Evolutionary conservation across 1,139 yeast species (phyloP).

Genomic region (Geotrichum bryndzae): DNA sequence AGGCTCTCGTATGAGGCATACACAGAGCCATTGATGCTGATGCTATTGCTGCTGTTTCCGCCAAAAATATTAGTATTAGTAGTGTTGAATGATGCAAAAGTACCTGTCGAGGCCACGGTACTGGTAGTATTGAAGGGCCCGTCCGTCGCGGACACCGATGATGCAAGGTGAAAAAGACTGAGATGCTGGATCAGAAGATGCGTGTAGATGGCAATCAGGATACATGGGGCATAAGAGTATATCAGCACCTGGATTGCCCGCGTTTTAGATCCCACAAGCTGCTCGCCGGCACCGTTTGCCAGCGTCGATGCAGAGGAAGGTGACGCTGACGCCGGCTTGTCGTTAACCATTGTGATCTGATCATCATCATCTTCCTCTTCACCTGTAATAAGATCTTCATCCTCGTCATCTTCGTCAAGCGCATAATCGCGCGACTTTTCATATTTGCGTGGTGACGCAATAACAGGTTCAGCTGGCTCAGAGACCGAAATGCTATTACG

Average conservation of each 20-base stretch:
- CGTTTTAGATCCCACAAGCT: constrained; percentile 6
- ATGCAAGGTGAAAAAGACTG: constrained; percentile 46
- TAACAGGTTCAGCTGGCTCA: background rate
- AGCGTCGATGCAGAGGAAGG: constrained; percentile 11
- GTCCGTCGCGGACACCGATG: background rate
- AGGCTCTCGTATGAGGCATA: background rate
- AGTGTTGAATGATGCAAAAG: background rate
- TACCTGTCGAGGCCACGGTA: background rate
- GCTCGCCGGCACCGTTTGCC: background rate
- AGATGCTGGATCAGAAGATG: constrained; percentile 87
- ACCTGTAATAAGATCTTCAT: background rate
- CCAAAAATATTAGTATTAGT: background rate
- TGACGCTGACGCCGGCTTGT: background rate
- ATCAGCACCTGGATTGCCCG: constrained; percentile 42
- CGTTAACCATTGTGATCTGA: background rate
- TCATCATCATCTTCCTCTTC: constrained; percentile 4
- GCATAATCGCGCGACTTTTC: constrained; percentile 1
- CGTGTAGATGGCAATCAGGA: constrained; percentile 89
- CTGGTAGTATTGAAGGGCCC: background rate
- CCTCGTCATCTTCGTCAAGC: background rate
- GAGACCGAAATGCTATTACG: constrained; percentile 1
- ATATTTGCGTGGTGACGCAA: background rate
- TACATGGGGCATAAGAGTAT: constrained; percentile 87
- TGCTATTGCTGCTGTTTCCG: background rate
- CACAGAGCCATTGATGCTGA: background rate